Evolutionary conservation across 805 yeast species (phyloP), one percentile per base, ranked within the genome.

Genomic region (Spathaspora arborariae): DNA sequence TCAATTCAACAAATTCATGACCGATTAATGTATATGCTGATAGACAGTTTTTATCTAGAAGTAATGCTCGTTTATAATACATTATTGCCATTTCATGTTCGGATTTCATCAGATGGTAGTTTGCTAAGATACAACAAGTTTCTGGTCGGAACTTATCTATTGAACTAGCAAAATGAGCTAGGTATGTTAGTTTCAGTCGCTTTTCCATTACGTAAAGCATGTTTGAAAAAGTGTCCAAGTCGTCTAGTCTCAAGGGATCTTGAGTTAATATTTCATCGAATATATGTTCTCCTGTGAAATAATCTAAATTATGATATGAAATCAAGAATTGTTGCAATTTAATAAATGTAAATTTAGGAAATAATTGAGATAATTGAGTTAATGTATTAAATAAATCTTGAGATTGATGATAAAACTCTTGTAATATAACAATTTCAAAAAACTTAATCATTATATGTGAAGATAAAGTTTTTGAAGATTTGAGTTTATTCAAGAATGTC

Each of bases 11-110:
- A 68, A 88, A 94, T 67, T 94, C 99, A 65, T 94, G 99, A 9
- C 99, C 99, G 97, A 94, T 90, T 48, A 94, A 72, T 0, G 98
- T 94, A 98, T 98, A 94, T 0, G 98, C 97, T 51, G 89, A 81
- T 16, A 90, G 70, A 55, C 95, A 88, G 54, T 81, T 81, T 50
- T 85, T 80, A 60, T 90, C 87, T 49, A 94, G 72, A 0, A 88
- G 80, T 34, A 94, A 70, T 0, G 99, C 99, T 46, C 98, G 76
- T 56, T 89, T 85, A 60, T 91, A 94, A 65, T 89, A 90, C 81
- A 85, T 81, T 50, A 94, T 88, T 0, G 99, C 96, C 65, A 87
- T 88, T 62, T 90, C 97, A 65, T 94, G 99, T 56, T 94, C 96
- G 51, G 90, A 88, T 55, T 86, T 83, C 64, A 94, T 76, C 30